These are phyloP conservation scores for Vigna mungo DNA, from an alignment of 306 rosid genomes.

Conservation along the genomic window DNA sequence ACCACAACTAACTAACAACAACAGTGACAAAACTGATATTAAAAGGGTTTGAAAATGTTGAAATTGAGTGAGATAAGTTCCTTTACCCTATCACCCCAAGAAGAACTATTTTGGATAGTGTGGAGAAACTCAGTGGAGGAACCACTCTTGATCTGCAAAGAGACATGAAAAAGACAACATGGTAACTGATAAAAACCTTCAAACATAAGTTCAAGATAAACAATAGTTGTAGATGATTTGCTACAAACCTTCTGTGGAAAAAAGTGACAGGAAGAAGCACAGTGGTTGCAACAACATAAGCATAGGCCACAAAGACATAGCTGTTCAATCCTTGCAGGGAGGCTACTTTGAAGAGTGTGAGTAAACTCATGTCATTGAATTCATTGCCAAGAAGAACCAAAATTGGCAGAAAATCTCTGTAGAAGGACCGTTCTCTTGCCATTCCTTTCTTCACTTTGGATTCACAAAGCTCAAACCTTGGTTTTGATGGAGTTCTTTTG, in stretches of 20 bases:
- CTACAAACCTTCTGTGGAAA: constrained; percentile 51
- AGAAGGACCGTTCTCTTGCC: constrained; percentile 49
- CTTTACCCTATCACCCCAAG: constrained; percentile 84
- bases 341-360: constrained; percentile 92
- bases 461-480: neutral
- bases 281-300: constrained; percentile 75
- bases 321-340: constrained; percentile 75
- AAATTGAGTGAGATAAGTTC: neutral
- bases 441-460: neutral
- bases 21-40: neutral
- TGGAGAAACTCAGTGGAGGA: constrained; percentile 75
- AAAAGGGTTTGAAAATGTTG: neutral
- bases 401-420: constrained; percentile 63
- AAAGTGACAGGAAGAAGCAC: constrained; percentile 74
- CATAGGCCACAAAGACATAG: constrained; percentile 83
- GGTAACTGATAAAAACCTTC: neutral
- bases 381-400: constrained; percentile 67
- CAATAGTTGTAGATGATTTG: neutral
- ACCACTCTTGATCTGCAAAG: constrained; percentile 65
- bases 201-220: neutral
- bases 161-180: neutral
- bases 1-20: neutral
- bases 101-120: constrained; percentile 65
- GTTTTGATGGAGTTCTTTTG: neutral
- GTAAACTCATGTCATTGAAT: constrained; percentile 64